Evolutionary conservation across 2,329 filamentous ascomycete genomes (phyloP), one percentile per base, ranked within the genome.

Genomic region (Penicillium crustosum): DNA sequence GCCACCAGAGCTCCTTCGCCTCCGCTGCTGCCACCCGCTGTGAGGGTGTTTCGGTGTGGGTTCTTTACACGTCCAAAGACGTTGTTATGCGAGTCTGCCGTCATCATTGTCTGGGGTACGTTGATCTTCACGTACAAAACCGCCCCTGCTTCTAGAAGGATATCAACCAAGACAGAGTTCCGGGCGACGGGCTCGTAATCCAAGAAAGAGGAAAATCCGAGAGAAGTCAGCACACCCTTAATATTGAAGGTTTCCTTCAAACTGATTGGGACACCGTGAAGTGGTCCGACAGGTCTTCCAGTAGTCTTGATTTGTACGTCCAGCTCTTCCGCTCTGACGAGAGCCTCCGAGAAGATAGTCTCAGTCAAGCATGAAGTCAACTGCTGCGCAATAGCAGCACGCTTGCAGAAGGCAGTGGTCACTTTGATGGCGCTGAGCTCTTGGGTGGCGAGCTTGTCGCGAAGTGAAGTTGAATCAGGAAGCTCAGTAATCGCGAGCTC

Each of bases 331-430:
- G 75, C 76, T 13, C 65, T 53, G 2, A 65, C 59, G 12, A 75
- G 43, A 4, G 73, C 76, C 2, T 68, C 54, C 0, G 61, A 54
- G 54, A 74, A 74, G 15, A 73, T 61, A 1, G 68, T 70, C 55
- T 77, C 73, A 2, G 73, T 74, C 17, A 75, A 54, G 49, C 72
- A 74, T 25, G 2, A 38, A 2, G 61, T 62, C 51, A 67, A 36
- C 60, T 75, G 71, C 42, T 75, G 73, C 6, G 73, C 73, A 45
- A 74, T 64, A 13, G 71, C 70, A 5, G 73, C 70, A n/a, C 72
- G 62, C 43, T 72, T 73, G 60, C 69, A 73, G 49, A 81, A 82
- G 9, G 65, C 66, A 10, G 41, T n/a, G 8, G 41, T n/a, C 41
- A 43, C 41, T 0, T 43, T 23, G 5, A 43, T 6, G 8, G 41